These are phyloP conservation scores for Mortierella sp. DNA, from an alignment of 371 early-diverging fungal species.

Conservation along the genomic window DNA sequence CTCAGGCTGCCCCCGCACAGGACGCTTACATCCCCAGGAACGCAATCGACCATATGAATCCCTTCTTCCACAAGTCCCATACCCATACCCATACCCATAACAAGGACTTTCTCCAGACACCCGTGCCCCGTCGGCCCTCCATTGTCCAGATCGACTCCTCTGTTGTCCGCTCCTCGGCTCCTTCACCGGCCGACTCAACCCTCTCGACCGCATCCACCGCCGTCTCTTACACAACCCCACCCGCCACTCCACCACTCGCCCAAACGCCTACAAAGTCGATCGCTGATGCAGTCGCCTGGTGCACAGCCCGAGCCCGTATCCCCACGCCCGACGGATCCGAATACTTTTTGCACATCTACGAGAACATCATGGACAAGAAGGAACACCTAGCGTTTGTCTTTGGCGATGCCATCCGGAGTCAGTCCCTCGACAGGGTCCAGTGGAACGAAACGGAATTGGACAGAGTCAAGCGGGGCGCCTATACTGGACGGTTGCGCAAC, in stretches of 20 bases:
- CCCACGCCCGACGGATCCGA: conserved; percentile 88
- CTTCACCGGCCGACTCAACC: conserved; percentile 1
- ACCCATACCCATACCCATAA: conserved; percentile 14
- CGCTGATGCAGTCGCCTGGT: conserved; percentile 48
- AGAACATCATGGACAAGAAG: conserved; percentile 86
- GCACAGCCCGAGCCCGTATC: conserved; percentile 79
- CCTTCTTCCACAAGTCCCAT: conserved; percentile 48
- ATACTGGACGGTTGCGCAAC: conserved; percentile 70
- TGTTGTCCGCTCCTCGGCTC: neutral
- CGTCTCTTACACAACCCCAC: conserved; percentile 43
- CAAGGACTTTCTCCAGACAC: conserved; percentile 33
- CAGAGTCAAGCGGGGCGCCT: conserved; percentile 85
- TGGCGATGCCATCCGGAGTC: conserved; percentile 83
- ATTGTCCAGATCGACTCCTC: conserved; percentile 28
- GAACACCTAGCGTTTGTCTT: conserved; percentile 96
- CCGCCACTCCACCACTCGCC: conserved; percentile 44
- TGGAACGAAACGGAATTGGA: conserved; percentile 84
- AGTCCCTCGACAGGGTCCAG: conserved; percentile 74
- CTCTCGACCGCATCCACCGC: neutral
- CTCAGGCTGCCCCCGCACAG: conserved; percentile 25
- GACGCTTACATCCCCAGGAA: conserved; percentile 39
- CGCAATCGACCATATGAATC: conserved; percentile 52
- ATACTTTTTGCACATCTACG: conserved; percentile 88
- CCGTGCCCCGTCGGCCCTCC: conserved; percentile 37
- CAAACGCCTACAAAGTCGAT: conserved; percentile 1